phyloP scores from a whole-genome alignment of 78 protist genomes.

The Parvularia atlantis region DNA sequence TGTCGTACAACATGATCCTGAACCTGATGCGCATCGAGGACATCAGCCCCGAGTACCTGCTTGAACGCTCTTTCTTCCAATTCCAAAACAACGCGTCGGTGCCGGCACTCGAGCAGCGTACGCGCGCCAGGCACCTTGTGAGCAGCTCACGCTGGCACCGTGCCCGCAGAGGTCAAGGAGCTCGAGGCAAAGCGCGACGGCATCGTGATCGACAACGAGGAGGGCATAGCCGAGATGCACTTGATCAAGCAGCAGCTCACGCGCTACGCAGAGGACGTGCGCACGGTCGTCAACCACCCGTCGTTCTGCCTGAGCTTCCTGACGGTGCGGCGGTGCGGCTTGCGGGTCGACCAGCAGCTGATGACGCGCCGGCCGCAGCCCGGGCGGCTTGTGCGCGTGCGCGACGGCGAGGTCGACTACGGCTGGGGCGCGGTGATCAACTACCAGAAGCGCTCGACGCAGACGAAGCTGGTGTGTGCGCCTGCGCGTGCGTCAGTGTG shows the following conservation, averaged over 20 bases:
- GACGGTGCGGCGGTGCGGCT: too few species aligned
- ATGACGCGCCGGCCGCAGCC: too few species aligned
- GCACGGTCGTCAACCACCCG: not conserved
- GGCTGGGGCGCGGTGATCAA: constrained; percentile 81
- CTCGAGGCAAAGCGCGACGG: not conserved
- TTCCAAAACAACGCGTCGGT: not conserved
- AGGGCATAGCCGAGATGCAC: not conserved
- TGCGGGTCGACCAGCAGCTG: too few species aligned
- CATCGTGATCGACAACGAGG: not conserved
- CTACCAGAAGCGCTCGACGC: constrained; percentile 31
- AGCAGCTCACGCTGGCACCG: too few species aligned
- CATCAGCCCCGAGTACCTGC: not conserved
- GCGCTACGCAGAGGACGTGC: not conserved
- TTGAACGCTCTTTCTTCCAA: not conserved
- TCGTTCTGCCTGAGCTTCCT: not conserved
- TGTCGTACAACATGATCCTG: constrained; percentile 86
- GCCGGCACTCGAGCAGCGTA: not conserved
- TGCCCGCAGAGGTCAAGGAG: not conserved
- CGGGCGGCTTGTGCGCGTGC: not conserved
- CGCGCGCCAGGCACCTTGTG: too few species aligned
- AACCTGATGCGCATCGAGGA: constrained; percentile 65
- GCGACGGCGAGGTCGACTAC: constrained; percentile 38
- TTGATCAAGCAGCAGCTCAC: not conserved
- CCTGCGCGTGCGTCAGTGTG: not conserved
- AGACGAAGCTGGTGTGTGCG: not conserved